Evolutionary conservation across 1,139 yeast genomes (phyloP).

Genomic region (Debaryomycetaceae sp.): DNA sequence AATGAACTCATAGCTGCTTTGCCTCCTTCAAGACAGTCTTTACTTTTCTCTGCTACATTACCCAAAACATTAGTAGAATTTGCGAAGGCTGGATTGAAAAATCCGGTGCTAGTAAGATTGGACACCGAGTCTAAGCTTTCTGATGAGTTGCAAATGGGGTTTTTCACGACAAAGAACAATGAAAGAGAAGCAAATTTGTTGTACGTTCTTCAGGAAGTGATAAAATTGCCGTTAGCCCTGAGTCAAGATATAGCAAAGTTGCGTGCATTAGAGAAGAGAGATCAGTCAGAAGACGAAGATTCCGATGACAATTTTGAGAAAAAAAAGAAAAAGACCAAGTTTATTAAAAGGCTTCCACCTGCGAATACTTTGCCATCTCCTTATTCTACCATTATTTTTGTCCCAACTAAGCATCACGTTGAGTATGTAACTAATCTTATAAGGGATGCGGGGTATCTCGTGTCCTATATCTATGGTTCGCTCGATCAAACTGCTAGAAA

Average conservation of each 20-base stretch:
- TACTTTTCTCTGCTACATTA: conserved; percentile 90
- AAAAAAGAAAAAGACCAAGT: conserved; percentile 33
- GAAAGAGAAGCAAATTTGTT: conserved; percentile 90
- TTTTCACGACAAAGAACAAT: conserved; percentile 70
- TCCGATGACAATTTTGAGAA: conserved; percentile 23
- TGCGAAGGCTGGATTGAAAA: conserved; percentile 92
- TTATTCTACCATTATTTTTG: conserved; percentile 85
- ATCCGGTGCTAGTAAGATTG: conserved; percentile 86
- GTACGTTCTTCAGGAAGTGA: conserved; percentile 72
- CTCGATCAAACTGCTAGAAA: conserved; percentile 94
- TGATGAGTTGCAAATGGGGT: conserved; percentile 88
- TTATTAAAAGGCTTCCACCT: conserved; percentile 61
- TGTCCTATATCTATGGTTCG: conserved; percentile 89
- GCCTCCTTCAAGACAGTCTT: conserved; percentile 80
- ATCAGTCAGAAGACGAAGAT: conserved; percentile 36
- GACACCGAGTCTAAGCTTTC: conserved; percentile 91
- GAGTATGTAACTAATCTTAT: conserved; percentile 76
- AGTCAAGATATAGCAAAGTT: conserved; percentile 57
- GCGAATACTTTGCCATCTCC: conserved; percentile 84
- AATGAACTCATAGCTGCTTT: conserved; percentile 83
- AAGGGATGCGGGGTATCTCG: conserved; percentile 77
- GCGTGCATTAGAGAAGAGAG: conserved; percentile 44
- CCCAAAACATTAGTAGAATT: conserved; percentile 92
- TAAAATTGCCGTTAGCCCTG: conserved; percentile 79
- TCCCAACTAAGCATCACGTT: conserved; percentile 96